Conservation (phyloP, 805 yeast genomes). For the Brettanomyces sp. region DNA sequence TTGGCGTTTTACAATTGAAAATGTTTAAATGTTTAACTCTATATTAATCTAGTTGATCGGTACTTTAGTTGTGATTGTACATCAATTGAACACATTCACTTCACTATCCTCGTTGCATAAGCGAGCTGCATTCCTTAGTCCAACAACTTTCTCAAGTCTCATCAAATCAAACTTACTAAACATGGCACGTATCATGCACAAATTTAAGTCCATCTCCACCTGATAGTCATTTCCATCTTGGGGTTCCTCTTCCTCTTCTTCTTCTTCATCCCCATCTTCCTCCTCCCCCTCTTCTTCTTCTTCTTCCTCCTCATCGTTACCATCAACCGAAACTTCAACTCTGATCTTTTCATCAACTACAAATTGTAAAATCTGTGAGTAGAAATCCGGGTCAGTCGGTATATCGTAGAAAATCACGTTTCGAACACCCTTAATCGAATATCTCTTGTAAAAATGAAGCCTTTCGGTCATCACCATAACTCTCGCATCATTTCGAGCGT, state of each 20-base stretch:
- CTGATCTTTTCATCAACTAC: conserved; percentile 43
- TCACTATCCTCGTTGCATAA: conserved; percentile 66
- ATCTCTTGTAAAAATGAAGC: conserved; percentile 84
- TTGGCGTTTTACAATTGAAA: background rate
- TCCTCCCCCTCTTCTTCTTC: conserved; percentile 8
- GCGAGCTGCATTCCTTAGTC: conserved; percentile 59
- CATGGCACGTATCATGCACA: conserved; percentile 43
- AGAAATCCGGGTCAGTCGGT: conserved; percentile 80
- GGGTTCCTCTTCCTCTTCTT: conserved; percentile 6
- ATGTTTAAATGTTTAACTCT: background rate
- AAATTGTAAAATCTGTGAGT: conserved; percentile 63
- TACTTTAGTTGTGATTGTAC: background rate
- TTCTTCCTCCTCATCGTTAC: conserved; percentile 8
- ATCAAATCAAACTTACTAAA: conserved; percentile 76
- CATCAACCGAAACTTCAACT: conserved; percentile 14
- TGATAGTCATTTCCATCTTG: conserved; percentile 6
- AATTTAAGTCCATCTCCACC: conserved; percentile 21
- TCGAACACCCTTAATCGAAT: conserved; percentile 75
- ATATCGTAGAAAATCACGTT: conserved; percentile 73
- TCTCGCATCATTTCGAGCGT: conserved; percentile 26
- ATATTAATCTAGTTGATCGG: background rate
- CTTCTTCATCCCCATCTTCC: conserved; percentile 12
- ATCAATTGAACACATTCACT: conserved; percentile 57
- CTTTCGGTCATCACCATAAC: conserved; percentile 88
- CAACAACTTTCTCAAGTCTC: conserved; percentile 76